phyloP scores from a whole-genome alignment of 805 yeast species.

The Phaffomyces antillensis region DNA sequence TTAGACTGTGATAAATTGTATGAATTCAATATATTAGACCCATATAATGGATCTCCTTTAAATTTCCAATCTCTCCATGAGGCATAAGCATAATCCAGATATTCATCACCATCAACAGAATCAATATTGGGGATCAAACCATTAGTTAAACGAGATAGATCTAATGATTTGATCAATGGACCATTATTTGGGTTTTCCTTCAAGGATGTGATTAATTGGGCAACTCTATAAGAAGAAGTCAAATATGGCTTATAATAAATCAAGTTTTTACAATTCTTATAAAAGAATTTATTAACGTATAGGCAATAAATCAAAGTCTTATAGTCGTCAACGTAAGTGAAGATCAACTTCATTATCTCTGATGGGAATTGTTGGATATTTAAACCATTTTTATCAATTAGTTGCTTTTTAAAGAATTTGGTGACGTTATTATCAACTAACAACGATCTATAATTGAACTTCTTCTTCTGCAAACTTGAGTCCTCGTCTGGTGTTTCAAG shows the following conservation, averaged over 20 bases:
- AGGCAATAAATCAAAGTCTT: constrained; percentile 37
- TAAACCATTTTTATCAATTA: constrained; percentile 25
- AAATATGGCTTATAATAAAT: constrained; percentile 50
- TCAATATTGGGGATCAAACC: constrained; percentile 28
- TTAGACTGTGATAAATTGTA: constrained; percentile 20
- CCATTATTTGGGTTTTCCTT: constrained; percentile 52
- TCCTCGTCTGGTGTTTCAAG: background rate
- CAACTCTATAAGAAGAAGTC: constrained; percentile 69
- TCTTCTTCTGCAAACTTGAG: constrained; percentile 2
- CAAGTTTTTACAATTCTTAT: constrained; percentile 43
- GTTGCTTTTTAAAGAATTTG: constrained; percentile 21
- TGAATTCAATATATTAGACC: constrained; percentile 29
- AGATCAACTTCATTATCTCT: constrained; percentile 24
- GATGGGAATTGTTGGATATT: constrained; percentile 26
- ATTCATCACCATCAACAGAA: constrained; percentile 8
- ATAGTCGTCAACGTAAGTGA: constrained; percentile 29
- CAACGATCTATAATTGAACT: constrained; percentile 17
- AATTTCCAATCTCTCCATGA: constrained; percentile 93
- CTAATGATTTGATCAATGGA: constrained; percentile 44
- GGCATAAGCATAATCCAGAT: constrained; percentile 42
- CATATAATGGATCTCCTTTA: constrained; percentile 62
- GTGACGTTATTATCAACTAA: constrained; percentile 17
- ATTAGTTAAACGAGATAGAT: constrained; percentile 43
- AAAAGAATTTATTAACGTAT: constrained; percentile 44
- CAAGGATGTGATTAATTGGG: constrained; percentile 70